These are phyloP conservation scores for Debaryomycetaceae sp. DNA, from an alignment of 1,139 yeast species.

Conservation along the genomic window DNA sequence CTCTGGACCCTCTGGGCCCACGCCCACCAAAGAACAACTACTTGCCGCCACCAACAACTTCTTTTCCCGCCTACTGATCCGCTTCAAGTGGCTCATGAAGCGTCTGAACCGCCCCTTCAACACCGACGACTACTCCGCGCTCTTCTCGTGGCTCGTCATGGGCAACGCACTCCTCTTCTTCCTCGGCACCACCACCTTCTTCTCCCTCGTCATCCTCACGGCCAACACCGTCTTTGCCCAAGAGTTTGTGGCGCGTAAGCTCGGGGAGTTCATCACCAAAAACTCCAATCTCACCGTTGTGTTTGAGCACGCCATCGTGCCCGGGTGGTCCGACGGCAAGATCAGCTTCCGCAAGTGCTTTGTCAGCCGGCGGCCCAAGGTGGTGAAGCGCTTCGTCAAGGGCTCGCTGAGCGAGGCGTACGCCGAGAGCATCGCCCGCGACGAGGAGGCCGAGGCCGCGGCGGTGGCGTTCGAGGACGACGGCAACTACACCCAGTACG, in stretches of 20 bases:
- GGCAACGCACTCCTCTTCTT: constrained; percentile 77
- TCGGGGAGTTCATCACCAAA: constrained; percentile 79
- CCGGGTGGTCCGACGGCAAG: constrained; percentile 89
- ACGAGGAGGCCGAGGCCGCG: constrained; percentile 19
- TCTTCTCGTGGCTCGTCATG: constrained; percentile 85
- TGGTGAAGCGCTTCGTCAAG: constrained; percentile 49
- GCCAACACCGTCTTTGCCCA: constrained; percentile 87
- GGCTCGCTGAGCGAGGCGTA: constrained; percentile 73
- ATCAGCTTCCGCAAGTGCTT: constrained; percentile 81
- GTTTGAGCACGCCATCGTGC: constrained; percentile 91
- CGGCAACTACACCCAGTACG: constrained; percentile 95
- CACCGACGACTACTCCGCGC: constrained; percentile 83
- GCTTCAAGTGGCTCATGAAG: constrained; percentile 68
- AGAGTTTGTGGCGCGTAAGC: constrained; percentile 74
- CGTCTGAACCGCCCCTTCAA: constrained; percentile 62
- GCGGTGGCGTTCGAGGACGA: constrained; percentile 47
- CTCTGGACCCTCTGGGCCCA: not conserved
- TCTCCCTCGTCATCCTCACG: constrained; percentile 72
- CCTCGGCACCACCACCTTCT: constrained; percentile 85
- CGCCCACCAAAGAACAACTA: constrained; percentile 47
- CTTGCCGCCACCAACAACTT: constrained; percentile 48
- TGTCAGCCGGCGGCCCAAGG: constrained; percentile 77
- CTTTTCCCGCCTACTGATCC: constrained; percentile 48
- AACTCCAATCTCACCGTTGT: constrained; percentile 85
- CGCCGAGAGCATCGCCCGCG: constrained; percentile 33